Evolutionary conservation across 768 basidiomycete species (phyloP), one percentile per base, ranked within the genome.

Genomic region (Calocybe cyanea): DNA sequence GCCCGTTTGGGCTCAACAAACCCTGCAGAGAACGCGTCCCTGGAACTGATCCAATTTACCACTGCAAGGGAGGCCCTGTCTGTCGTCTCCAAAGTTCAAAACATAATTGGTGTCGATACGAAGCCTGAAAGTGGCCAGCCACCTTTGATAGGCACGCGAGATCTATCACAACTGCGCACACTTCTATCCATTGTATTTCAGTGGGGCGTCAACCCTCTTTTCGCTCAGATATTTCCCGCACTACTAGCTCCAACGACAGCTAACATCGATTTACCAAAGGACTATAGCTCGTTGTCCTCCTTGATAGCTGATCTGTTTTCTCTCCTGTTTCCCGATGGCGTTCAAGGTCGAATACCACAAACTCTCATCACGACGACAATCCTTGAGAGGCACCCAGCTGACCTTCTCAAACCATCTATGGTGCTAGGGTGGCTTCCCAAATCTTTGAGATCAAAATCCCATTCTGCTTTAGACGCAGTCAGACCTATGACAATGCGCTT

Each of bases 351-450:
- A 18, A 59, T 77, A 23, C 64, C 80, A 7, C 77, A 80, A 55
- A 87, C 83, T 1, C 61, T 77, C 30, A 79, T 92, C 46, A 75
- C 84, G 1, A 73, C 75, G 1, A 66, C 82, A 5, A 61, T 90
- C 8, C 60, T 83, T 36, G 72, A 73, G 39, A 64, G 63, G 19
- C 81, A 90, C 56, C 55, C 77, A 2, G 58, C 71, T 3, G 81
- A 85, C 50, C 55, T 90, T 10, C 65, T 91, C 7, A 71, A 66
- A 35, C 77, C 83, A 7, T 71, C 78, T 23, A 70, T 90, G 5
- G 62, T 76, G 7, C 64, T 92, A 7, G 89, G 85, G 1, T 92
- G 88, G 88, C 68, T 87, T 7, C 85, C 84, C 4, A 80, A 76
- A 55, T 65, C 71, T 0, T 57, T 73, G 7, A 61, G 68, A 5